Conservation (phyloP, 169 alveolate genomes). For the Blepharisma undulans region DNA sequence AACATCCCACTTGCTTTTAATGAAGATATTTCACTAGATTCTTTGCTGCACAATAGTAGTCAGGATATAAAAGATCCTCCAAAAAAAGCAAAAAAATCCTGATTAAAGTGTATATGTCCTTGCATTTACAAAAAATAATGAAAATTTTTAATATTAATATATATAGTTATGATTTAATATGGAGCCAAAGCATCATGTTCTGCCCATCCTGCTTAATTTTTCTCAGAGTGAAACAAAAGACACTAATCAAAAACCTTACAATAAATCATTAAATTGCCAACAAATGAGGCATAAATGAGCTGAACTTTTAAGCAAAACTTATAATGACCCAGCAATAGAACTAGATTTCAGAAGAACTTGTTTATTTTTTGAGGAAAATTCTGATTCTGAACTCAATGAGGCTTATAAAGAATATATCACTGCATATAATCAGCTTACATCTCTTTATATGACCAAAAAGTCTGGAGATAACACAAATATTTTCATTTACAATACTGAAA, state of each 20-base stretch:
- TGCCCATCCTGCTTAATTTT: background rate
- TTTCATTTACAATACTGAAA: too few relatives aligned
- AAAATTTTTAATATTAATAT: too few relatives aligned
- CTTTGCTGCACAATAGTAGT: background rate
- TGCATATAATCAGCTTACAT: too few relatives aligned
- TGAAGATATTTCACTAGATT: background rate
- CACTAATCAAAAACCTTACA: background rate
- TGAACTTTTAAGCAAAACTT: background rate
- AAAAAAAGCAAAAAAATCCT: background rate
- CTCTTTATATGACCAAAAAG: too few relatives aligned
- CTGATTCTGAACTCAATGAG: too few relatives aligned
- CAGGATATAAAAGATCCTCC: background rate
- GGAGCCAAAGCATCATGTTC: background rate
- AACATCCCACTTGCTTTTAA: background rate
- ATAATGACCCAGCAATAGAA: too few relatives aligned
- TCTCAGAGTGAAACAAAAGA: background rate
- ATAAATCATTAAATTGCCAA: background rate
- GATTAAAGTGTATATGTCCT: background rate
- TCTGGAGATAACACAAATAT: too few relatives aligned
- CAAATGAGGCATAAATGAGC: background rate
- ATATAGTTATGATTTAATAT: background rate
- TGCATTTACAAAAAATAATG: background rate
- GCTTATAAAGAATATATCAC: too few relatives aligned
- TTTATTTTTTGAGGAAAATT: too few relatives aligned
- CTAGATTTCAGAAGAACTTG: too few relatives aligned